Percentiles rank a stretch among this genome's conserved stretches.
These are phyloP conservation scores for Nicotiana knightiana DNA, from an alignment of 257 asterid species.

Conservation along the genomic window DNA sequence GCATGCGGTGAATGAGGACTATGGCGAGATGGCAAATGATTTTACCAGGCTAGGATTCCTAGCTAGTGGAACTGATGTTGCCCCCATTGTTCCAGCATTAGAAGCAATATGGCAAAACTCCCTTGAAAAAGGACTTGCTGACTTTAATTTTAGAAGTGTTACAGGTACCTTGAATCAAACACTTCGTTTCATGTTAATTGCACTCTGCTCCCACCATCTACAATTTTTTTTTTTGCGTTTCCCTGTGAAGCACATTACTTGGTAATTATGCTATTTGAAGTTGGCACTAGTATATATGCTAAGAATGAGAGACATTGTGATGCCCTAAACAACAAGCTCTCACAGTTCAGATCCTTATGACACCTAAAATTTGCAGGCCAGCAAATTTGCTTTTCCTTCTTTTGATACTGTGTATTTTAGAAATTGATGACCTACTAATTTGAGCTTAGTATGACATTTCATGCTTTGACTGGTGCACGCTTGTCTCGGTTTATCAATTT, in stretches of 20 bases:
- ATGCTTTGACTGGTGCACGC: not conserved
- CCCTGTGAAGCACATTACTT: not conserved
- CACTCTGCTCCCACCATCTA: not conserved
- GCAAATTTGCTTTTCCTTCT: not conserved
- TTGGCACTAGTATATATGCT: not conserved
- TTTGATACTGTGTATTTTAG: not conserved
- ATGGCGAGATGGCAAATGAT: constrained; percentile 98
- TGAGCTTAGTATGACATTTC: not conserved
- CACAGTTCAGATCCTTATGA: not conserved
- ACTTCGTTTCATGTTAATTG: constrained; percentile 12
- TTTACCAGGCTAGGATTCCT: constrained; percentile 98
- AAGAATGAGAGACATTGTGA: not conserved
- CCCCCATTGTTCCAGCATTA: constrained; percentile 94
- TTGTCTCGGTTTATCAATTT: not conserved
- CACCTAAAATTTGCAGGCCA: not conserved
- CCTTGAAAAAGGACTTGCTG: constrained; percentile 90
- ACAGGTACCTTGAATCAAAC: constrained; percentile 46
- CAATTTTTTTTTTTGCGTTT: not conserved
- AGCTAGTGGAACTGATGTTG: constrained; percentile 92
- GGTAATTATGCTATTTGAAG: not conserved
- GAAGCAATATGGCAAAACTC: constrained; percentile 99
- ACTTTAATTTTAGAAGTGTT: constrained; percentile 93
- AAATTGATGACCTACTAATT: not conserved
- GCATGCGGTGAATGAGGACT: constrained; percentile 99
- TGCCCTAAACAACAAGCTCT: not conserved